Percentiles rank a stretch among this genome's conserved stretches.
phyloP scores from a whole-genome alignment of 768 basidiomycete species.

The Rhizopogon rudus region DNA sequence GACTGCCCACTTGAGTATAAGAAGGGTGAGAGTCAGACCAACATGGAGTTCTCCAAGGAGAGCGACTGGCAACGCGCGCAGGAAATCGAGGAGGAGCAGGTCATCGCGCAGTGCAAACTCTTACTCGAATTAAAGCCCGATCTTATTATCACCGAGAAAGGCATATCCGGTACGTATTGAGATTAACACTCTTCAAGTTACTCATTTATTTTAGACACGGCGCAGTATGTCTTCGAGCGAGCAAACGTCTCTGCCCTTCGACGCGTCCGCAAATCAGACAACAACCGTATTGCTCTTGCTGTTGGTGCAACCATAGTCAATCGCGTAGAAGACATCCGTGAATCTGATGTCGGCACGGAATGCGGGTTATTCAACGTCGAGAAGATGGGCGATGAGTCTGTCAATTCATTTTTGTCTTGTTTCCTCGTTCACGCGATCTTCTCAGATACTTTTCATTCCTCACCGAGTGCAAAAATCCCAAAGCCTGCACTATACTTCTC shows the following conservation, averaged over 20 bases:
- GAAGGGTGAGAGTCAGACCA: constrained; percentile 97
- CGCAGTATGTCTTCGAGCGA: constrained; percentile 86
- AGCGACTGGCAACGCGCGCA: constrained; percentile 89
- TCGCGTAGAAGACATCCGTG: constrained; percentile 90
- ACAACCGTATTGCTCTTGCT: constrained; percentile 96
- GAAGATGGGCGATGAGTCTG: constrained; percentile 92
- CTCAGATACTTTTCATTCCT: constrained; percentile 94
- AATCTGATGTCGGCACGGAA: constrained; percentile 84
- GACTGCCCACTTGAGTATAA: constrained; percentile 99
- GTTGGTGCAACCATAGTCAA: constrained; percentile 97
- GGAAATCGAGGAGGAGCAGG: constrained; percentile 96
- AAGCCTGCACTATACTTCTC: constrained; percentile 97
- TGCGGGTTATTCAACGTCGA: constrained; percentile 97
- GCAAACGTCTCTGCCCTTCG: constrained; percentile 90
- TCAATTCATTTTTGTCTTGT: constrained; percentile 2
- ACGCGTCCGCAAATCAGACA: constrained; percentile 97
- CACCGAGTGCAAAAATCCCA: constrained; percentile 83
- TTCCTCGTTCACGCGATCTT: neutral
- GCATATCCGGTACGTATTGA: constrained; percentile 72
- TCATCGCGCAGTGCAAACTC: constrained; percentile 78
- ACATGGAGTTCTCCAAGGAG: constrained; percentile 96
- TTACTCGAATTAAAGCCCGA: constrained; percentile 94
- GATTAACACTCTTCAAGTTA: neutral
- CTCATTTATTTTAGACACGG: constrained; percentile 57
- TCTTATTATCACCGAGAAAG: constrained; percentile 95